Conservation (phyloP, 2,329 filamentous ascomycete genomes). For the Cladophialophora psammophila region DNA sequence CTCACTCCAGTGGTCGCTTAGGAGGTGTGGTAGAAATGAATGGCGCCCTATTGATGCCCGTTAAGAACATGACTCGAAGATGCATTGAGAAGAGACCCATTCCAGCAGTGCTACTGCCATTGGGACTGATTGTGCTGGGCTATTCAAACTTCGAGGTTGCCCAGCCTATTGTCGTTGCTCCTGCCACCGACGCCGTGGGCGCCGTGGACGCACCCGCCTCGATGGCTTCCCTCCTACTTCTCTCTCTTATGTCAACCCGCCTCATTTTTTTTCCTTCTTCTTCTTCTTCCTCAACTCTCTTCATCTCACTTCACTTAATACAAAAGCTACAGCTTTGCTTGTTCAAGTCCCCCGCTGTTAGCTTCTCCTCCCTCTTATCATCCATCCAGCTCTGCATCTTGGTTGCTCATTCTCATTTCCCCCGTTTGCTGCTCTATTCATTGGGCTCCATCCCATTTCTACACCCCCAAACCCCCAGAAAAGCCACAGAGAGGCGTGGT, state of each 20-base stretch:
- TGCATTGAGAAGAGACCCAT: slow-evolving; percentile 9
- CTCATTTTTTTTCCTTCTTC: slow-evolving; percentile 15
- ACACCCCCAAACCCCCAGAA: slow-evolving; percentile 30
- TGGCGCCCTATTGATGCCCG: slow-evolving; percentile 14
- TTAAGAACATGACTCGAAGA: not conserved
- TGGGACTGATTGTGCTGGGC: slow-evolving; percentile 2
- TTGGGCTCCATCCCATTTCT: slow-evolving; percentile 33
- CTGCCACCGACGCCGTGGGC: slow-evolving; percentile 15
- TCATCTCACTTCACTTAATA: slow-evolving; percentile 36
- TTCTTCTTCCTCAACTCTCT: slow-evolving; percentile 24
- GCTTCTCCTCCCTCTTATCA: slow-evolving; percentile 39
- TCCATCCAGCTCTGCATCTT: slow-evolving; percentile 42
- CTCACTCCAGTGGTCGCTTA: not conserved
- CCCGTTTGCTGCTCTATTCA: slow-evolving; percentile 39
- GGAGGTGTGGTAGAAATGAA: slow-evolving; percentile 12
- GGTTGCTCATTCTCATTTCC: slow-evolving; percentile 41
- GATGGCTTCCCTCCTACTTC: slow-evolving; percentile 5
- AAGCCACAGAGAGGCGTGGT: slow-evolving; percentile 16
- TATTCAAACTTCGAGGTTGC: slow-evolving; percentile 2
- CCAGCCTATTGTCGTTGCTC: slow-evolving; percentile 22
- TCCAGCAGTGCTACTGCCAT: slow-evolving; percentile 16
- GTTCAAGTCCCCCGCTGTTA: slow-evolving; percentile 38
- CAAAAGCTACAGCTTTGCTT: slow-evolving; percentile 39
- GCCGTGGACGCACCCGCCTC: not conserved
- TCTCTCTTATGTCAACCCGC: slow-evolving; percentile 1